phyloP scores from a whole-genome alignment of 2,329 filamentous ascomycete genomes.

The Colletotrichum spaethianum region DNA sequence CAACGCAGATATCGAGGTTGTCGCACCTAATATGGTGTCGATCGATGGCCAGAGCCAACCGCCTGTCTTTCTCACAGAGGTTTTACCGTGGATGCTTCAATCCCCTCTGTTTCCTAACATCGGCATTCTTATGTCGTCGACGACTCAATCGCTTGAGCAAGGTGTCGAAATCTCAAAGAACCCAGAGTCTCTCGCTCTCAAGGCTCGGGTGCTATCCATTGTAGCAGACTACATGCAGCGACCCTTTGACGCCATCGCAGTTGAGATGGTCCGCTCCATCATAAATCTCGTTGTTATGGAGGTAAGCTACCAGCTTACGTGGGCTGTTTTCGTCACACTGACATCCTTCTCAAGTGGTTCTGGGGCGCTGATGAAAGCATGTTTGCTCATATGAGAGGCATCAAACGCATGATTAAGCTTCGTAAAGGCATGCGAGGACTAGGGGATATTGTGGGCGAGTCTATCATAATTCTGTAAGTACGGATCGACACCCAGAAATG shows the following conservation, averaged over 20 bases:
- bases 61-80: constrained; percentile 44
- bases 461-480: constrained; percentile 38
- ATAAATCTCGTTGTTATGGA: constrained; percentile 51
- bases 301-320: constrained; percentile 32
- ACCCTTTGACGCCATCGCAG: constrained; percentile 42
- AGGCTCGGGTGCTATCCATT: constrained; percentile 46
- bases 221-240: constrained; percentile 47
- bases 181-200: constrained; percentile 47
- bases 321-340: neutral
- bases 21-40: constrained; percentile 50
- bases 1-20: constrained; percentile 44
- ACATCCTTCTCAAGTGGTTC: constrained; percentile 38
- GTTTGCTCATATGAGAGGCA: constrained; percentile 49
- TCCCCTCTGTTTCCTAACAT: constrained; percentile 50
- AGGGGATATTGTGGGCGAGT: constrained; percentile 46
- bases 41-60: constrained; percentile 48
- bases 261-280: constrained; percentile 48
- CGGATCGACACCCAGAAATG: neutral
- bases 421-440: constrained; percentile 46
- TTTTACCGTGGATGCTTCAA: constrained; percentile 50
- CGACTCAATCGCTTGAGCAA: constrained; percentile 46
- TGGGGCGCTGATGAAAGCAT: constrained; percentile 49
- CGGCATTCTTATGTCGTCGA: constrained; percentile 49
- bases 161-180: constrained; percentile 43
- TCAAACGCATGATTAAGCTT: constrained; percentile 48